Percentiles rank a stretch among this genome's conserved stretches.
phyloP scores from a whole-genome alignment of 2,329 filamentous ascomycete species.

The Aspergillus puulaauensis region DNA sequence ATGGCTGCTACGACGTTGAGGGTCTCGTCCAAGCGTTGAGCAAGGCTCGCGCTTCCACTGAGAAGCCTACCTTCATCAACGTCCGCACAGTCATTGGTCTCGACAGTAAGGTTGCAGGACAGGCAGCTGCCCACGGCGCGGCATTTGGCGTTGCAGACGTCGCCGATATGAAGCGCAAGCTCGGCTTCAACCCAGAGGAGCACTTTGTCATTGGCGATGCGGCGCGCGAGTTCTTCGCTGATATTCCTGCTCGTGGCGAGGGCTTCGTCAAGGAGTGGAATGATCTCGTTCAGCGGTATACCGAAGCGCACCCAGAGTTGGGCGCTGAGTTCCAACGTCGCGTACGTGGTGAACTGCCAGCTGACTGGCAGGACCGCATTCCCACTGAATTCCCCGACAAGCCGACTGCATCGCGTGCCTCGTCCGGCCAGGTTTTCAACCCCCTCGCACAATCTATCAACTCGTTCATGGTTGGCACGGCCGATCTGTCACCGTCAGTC shows the following conservation, averaged over 20 bases:
- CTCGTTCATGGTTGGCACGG: slow-evolving; percentile 55
- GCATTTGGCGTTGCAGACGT: slow-evolving; percentile 58
- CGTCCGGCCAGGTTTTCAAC: slow-evolving; percentile 53
- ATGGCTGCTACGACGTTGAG: slow-evolving; percentile 54
- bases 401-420: slow-evolving; percentile 51
- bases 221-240: slow-evolving; percentile 54
- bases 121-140: slow-evolving; percentile 57
- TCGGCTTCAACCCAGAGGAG: slow-evolving; percentile 52
- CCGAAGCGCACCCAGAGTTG: slow-evolving; percentile 46
- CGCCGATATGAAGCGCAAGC: slow-evolving; percentile 53
- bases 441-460: slow-evolving; percentile 50
- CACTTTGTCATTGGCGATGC: slow-evolving; percentile 48
- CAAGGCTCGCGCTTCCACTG: slow-evolving; percentile 42
- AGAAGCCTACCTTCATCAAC: slow-evolving; percentile 60
- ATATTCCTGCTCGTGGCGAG: slow-evolving; percentile 48
- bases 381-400: slow-evolving; percentile 50
- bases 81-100: slow-evolving; percentile 58
- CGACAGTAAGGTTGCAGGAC: slow-evolving; percentile 46
- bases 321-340: slow-evolving; percentile 51
- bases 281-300: slow-evolving; percentile 46
- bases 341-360: slow-evolving; percentile 48
- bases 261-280: slow-evolving; percentile 51
- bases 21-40: slow-evolving; percentile 50
- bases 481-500: slow-evolving; percentile 54
- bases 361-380: slow-evolving; percentile 53